Conservation (phyloP, 2,329 filamentous ascomycete species). For the Fusarium sp. region DNA sequence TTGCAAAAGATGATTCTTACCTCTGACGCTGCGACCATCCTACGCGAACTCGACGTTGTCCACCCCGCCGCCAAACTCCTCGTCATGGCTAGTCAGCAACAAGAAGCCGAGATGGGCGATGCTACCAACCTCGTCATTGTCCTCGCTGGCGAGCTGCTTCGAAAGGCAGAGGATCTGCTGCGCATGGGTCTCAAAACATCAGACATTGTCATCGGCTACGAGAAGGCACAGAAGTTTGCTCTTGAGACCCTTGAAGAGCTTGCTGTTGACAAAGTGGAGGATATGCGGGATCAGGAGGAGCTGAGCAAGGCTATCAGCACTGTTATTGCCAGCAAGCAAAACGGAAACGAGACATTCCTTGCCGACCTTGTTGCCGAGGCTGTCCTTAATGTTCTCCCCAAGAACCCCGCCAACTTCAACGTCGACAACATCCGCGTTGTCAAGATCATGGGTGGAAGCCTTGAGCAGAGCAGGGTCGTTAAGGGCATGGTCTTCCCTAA, state of each 20-base stretch:
- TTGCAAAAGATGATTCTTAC: slow-evolving; percentile 99
- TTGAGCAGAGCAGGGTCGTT: slow-evolving; percentile 94
- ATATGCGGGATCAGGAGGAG: slow-evolving; percentile 83
- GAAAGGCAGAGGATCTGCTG: slow-evolving; percentile 96
- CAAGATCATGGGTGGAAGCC: slow-evolving; percentile 98
- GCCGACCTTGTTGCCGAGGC: slow-evolving; percentile 88
- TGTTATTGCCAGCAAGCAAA: slow-evolving; percentile 96
- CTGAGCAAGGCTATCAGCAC: slow-evolving; percentile 95
- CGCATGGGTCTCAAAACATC: slow-evolving; percentile 98
- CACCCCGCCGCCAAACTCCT: slow-evolving; percentile 97
- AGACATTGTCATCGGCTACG: slow-evolving; percentile 95
- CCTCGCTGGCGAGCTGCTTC: slow-evolving; percentile 91
- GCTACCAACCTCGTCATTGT: slow-evolving; percentile 98
- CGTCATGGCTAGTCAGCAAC: slow-evolving; percentile 99
- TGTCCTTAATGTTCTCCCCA: slow-evolving; percentile 88
- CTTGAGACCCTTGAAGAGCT: slow-evolving; percentile 88
- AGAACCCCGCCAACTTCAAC: slow-evolving; percentile 96
- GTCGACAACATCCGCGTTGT: slow-evolving; percentile 99
- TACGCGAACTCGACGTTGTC: slow-evolving; percentile 96
- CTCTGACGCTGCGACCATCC: slow-evolving; percentile 96
- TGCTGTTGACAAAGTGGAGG: slow-evolving; percentile 88
- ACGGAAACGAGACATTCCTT: slow-evolving; percentile 89
- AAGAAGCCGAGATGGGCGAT: slow-evolving; percentile 99
- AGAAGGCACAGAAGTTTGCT: slow-evolving; percentile 91
- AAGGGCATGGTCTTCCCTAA: slow-evolving; percentile 99